A percentile compares a stretch with the other conserved stretches of the same genome.
Conservation (phyloP, 179 eudicot genomes). For the Heliamphora pulchella region DNA sequence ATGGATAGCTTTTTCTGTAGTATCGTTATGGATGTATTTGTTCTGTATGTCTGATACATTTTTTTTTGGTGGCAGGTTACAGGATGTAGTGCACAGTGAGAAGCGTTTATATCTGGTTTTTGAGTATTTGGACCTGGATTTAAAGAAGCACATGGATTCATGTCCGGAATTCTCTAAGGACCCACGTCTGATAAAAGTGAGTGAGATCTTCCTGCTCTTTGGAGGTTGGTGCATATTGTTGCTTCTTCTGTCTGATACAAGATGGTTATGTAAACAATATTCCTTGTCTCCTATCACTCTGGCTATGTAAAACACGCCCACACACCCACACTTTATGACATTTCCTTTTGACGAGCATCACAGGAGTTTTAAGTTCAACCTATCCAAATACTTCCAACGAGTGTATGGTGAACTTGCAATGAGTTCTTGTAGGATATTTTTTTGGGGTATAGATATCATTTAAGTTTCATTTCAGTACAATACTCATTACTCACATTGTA, state of each 20-base stretch:
- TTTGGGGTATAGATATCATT: not conserved
- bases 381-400: not conserved
- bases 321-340: not conserved
- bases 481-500: not conserved
- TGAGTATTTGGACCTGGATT: slow-evolving; percentile 93
- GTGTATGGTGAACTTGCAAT: not conserved
- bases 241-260: not conserved
- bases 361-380: not conserved
- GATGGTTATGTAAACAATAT: not conserved
- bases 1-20: not conserved
- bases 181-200: slow-evolving; percentile 74
- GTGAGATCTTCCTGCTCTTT: slow-evolving; percentile 28
- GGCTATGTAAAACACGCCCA: too few species aligned
- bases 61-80: slow-evolving; percentile 49
- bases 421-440: not conserved
- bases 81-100: slow-evolving; percentile 98
- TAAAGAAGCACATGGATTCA: slow-evolving; percentile 98
- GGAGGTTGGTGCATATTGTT: slow-evolving; percentile 5
- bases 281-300: not conserved
- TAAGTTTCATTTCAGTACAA: not conserved
- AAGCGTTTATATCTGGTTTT: slow-evolving; percentile 89
- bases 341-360: not conserved
- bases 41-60: not conserved
- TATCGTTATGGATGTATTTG: not conserved
- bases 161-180: slow-evolving; percentile 86